Evolutionary conservation across 1,139 yeast species (phyloP).

Genomic region (Meyerozyma sp.): DNA sequence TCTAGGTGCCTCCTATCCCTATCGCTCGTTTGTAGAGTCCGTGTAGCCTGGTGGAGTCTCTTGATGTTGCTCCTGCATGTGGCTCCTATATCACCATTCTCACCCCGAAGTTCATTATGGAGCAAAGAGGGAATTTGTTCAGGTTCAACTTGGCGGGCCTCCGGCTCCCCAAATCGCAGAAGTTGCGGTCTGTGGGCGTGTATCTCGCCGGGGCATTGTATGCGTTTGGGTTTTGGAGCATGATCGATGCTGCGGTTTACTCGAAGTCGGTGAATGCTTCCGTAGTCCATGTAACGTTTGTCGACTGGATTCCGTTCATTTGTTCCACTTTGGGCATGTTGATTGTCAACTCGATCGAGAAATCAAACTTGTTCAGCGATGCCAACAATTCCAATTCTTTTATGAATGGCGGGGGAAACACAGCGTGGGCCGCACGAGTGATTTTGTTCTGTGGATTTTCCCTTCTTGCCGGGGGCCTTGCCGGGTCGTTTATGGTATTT

Average conservation of each 20-base stretch:
- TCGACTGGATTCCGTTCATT: constrained; percentile 93
- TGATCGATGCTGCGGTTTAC: constrained; percentile 83
- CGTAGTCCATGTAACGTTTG: constrained; percentile 77
- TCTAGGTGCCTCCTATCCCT: not conserved
- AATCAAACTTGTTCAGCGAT: constrained; percentile 60
- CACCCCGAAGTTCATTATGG: constrained; percentile 18
- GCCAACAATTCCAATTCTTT: constrained; percentile 41
- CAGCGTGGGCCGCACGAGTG: constrained; percentile 92
- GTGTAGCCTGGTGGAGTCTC: not conserved
- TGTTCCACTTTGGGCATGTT: constrained; percentile 89
- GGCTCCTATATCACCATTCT: not conserved
- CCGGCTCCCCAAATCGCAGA: constrained; percentile 62
- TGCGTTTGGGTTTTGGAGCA: constrained; percentile 85
- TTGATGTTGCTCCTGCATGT: not conserved
- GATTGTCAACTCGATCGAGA: constrained; percentile 87
- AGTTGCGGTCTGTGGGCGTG: constrained; percentile 70
- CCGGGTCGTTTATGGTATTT: constrained; percentile 86
- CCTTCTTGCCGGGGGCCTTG: constrained; percentile 86
- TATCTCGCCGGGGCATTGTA: constrained; percentile 72
- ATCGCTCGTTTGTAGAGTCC: no score
- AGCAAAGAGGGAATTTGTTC: constrained; percentile 35
- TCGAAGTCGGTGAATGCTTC: constrained; percentile 85
- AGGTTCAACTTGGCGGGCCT: constrained; percentile 46
- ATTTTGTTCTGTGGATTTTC: constrained; percentile 89
- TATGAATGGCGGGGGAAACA: constrained; percentile 35